phyloP scores from a whole-genome alignment of 2,329 filamentous ascomycete species.

The Onygenales sp. region DNA sequence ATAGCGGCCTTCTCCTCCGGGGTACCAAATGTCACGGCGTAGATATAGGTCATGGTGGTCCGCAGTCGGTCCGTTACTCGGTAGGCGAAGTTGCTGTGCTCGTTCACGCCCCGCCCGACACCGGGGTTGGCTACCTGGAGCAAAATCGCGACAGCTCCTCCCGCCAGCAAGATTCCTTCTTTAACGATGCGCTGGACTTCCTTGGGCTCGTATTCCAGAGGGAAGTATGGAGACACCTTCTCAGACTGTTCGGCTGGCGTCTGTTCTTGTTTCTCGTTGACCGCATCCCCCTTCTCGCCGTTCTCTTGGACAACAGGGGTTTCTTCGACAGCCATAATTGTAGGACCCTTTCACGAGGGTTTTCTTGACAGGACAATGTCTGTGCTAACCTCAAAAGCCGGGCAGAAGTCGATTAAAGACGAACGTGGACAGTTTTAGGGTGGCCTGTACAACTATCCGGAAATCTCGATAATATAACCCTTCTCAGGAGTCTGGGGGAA shows the following conservation, averaged over 20 bases:
- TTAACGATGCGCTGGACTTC: slow-evolving; percentile 24
- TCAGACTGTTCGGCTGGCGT: not conserved
- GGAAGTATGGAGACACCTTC: not conserved
- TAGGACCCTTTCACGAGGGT: not conserved
- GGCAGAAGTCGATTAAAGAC: too few species aligned
- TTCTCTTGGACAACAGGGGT: not conserved
- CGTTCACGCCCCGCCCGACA: slow-evolving; percentile 27
- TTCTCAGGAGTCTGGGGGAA: not conserved
- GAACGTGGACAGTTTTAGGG: too few species aligned
- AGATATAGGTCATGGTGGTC: slow-evolving; percentile 32
- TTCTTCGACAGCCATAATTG: not conserved
- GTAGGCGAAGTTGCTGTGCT: slow-evolving; percentile 31
- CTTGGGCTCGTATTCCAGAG: slow-evolving; percentile 17
- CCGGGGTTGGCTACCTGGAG: slow-evolving; percentile 34
- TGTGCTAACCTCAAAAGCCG: too few species aligned
- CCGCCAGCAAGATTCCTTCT: slow-evolving; percentile 28
- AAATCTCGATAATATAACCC: too few species aligned
- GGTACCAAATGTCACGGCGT: slow-evolving; percentile 28
- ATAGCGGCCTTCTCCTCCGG: slow-evolving; percentile 24
- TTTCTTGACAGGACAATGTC: too few species aligned
- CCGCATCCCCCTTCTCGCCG: not conserved
- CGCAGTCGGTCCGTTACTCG: slow-evolving; percentile 27
- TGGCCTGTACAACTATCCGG: too few species aligned
- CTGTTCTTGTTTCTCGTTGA: not conserved
- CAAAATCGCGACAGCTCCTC: slow-evolving; percentile 28